Percentiles rank a stretch among this genome's conserved stretches.
phyloP scores from a whole-genome alignment of 176 grass and related monocot genomes.

The Aegilops bicornis region DNA sequence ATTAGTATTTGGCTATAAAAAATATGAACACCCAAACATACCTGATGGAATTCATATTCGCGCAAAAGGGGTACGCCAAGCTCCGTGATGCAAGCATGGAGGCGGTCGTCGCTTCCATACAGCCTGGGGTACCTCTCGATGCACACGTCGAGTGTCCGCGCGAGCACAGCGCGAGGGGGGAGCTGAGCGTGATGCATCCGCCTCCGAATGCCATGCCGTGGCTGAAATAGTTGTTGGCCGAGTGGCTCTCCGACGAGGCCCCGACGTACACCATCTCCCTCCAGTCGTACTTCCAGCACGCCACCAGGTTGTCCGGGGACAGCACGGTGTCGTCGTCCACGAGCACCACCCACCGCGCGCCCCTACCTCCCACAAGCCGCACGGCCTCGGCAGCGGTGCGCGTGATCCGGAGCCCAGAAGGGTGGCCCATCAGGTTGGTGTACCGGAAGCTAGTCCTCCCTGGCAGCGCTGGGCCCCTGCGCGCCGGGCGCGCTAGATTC shows the following conservation, averaged over 20 bases:
- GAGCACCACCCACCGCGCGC: neutral
- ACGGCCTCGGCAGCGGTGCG: constrained; percentile 82
- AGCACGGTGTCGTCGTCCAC: no score
- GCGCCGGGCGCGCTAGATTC: no score
- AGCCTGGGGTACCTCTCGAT: constrained; percentile 87
- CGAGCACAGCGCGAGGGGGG: constrained; percentile 73
- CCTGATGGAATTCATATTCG: no score
- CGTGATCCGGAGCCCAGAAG: constrained; percentile 88
- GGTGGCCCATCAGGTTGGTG: constrained; percentile 93
- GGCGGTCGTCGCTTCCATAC: constrained; percentile 91
- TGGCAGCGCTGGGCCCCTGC: no score
- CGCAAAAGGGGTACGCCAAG: no score
- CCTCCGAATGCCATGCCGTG: constrained; percentile 94
- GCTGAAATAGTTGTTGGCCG: constrained; percentile 92
- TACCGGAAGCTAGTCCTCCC: constrained; percentile 49
- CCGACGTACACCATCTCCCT: constrained; percentile 93
- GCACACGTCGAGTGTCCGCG: constrained; percentile 67
- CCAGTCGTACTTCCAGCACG: constrained; percentile 72
- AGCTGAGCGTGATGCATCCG: constrained; percentile 84
- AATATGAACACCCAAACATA: no score
- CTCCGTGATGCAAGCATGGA: constrained; percentile 47
- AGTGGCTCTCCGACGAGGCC: constrained; percentile 83
- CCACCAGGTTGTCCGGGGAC: no score
- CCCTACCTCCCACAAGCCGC: constrained; percentile 42
- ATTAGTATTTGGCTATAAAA: no score